These are phyloP conservation scores for Sonneratia caseolaris DNA, from an alignment of 345 rosid species.

Conservation along the genomic window DNA sequence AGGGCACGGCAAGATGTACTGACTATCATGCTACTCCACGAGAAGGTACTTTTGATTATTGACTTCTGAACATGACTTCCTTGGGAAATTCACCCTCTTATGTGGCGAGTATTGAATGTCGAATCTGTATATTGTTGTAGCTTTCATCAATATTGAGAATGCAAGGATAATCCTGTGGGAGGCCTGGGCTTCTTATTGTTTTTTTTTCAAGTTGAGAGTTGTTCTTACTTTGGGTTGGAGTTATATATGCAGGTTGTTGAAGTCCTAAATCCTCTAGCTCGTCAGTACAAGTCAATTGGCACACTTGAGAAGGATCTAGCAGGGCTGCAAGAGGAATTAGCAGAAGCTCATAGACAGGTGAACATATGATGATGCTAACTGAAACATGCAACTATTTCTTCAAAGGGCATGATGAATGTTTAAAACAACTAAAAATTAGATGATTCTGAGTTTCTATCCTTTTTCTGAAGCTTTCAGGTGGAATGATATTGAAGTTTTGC, in stretches of 20 bases:
- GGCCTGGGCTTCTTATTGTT: neutral
- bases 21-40: constrained; percentile 85
- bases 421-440: neutral
- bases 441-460: neutral
- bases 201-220: neutral
- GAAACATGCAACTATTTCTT: neutral
- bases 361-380: constrained; percentile 1
- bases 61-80: neutral
- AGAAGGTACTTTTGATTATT: constrained; percentile 41
- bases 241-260: constrained; percentile 62
- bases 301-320: constrained; percentile 89
- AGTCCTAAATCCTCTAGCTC: constrained; percentile 92
- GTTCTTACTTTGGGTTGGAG: neutral
- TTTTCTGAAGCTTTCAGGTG: neutral
- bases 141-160: neutral
- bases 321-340: constrained; percentile 71
- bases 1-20: constrained; percentile 95
- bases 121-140: neutral
- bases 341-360: constrained; percentile 86
- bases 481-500: neutral
- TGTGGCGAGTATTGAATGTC: neutral
- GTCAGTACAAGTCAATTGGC: constrained; percentile 90
- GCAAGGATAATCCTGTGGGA: neutral
- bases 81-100: neutral
- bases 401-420: neutral